Conservation (phyloP, 2,329 filamentous ascomycete species). For the Dothidotthia symphoricarpi region DNA sequence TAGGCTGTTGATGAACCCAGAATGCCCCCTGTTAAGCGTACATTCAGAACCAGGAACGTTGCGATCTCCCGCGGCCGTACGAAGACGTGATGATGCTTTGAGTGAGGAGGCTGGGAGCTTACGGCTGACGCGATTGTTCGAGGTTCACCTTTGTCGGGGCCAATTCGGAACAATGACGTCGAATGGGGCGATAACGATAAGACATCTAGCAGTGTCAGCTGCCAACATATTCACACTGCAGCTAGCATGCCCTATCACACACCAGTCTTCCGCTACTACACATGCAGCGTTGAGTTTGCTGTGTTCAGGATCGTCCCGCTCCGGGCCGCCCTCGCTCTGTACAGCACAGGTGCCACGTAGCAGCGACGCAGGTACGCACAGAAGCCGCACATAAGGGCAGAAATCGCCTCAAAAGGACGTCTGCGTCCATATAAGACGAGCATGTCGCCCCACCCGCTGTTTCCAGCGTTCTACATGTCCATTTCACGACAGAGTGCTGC, state of each 20-base stretch:
- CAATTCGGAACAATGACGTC: conserved; percentile 1
- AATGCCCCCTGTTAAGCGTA: no score
- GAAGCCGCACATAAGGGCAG: conserved; percentile 28
- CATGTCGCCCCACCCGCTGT: conserved; percentile 11
- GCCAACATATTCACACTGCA: conserved; percentile 21
- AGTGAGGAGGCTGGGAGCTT: conserved; percentile 13
- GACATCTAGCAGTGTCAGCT: conserved; percentile 12
- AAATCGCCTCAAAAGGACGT: conserved; percentile 20
- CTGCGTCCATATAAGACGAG: conserved; percentile 26
- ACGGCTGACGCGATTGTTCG: conserved; percentile 1
- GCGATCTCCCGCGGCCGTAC: conserved; percentile 16
- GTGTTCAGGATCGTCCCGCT: conserved; percentile 40
- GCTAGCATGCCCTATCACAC: conserved; percentile 29
- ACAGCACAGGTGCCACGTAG: conserved; percentile 41
- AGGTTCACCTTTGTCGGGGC: background rate
- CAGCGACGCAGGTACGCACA: conserved; percentile 35
- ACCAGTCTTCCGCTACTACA: conserved; percentile 17
- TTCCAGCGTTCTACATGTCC: conserved; percentile 18
- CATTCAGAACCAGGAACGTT: conserved; percentile 16
- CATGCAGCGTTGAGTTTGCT: conserved; percentile 24
- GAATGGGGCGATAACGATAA: conserved; percentile 32
- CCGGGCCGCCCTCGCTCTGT: conserved; percentile 36
- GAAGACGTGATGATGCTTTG: conserved; percentile 6
- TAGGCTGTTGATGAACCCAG: conserved; percentile 8
- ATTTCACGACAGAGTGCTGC: conserved; percentile 21